Base-by-base conservation (phyloP, 73 alveolate genomes). In the Paramecium octaurelia region DNA sequence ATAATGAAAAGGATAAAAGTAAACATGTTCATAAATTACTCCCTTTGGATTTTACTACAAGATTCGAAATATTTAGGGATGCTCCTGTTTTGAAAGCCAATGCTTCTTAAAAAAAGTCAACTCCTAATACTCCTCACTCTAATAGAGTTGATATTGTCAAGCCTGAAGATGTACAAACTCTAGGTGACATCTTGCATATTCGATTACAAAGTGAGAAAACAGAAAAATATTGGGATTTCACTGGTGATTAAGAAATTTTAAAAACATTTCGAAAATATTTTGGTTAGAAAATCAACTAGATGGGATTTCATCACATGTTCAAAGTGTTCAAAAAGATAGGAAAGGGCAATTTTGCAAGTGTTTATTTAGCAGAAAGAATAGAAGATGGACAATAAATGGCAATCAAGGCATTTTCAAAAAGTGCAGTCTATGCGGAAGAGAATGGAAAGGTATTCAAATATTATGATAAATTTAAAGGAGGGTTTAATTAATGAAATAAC, bases 331-430 rank as follows among this genome's bases (percentile, higher is more conserved):
- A 89, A 70, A 89, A 89, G 60, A 89, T 89, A 16, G 94, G 94
- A 31, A 89, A 89, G 31, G 94, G 94, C 42, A 89, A 89, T 48
- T 89, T 89, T 73, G 94, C 94, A 8, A 70, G 92, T 71, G 94
- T 89, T 42, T 89, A 89, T 83, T 71, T 89, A 38, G 88, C 94
- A 9, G 94, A 89, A 46, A 89, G 94, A 71, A 34, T 89, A 0
- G 94, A 89, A 18, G 94, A 89, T 50, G 88, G 83, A 23, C 24
- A 18, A 35, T 83, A 89, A 46, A 70, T 89, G 75, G 94, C 94
- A 12, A 83, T 89, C n/a, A 89, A 89, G 31, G 94, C 94, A 27
- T 89, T 89, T 64, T 89, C 94, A 46, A 89, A 89, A 48, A 64
- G 76, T 70, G 94, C 94, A 70, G 94, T 83, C 31, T 89, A 89